Base-by-base conservation (phyloP, 75 land plant genomes). In the Cupressus sempervirens region DNA sequence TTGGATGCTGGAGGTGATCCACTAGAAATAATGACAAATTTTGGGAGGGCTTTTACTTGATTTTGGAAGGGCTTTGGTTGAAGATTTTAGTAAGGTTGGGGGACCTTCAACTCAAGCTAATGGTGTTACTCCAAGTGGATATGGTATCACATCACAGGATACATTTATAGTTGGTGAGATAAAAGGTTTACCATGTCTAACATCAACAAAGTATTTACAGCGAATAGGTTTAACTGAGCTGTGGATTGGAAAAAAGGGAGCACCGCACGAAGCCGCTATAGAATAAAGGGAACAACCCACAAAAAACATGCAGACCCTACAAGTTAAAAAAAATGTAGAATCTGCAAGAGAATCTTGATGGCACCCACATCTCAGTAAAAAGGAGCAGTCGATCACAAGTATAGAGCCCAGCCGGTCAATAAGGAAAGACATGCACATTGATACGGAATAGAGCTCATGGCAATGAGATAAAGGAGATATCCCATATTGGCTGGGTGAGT, bases 101-200 rank as follows among this genome's bases (percentile, higher is more conserved):
- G 90, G 84, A 18, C 48, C 93, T 29, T 52, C 54, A 26, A 43
- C n/a, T 72, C 84, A 89, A 0, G 83, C 62, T 32, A 53, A 82
- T n/a, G 54, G 40, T 68, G 48, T 86, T 75, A 77, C 50, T 81
- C 83, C 83, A 70, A 30, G 20, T 80, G 81, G 82, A 48, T 76
- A 29, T 88, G 82, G 74, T n/a, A 41, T 23, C 76, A 79, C 20
- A 46, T 30, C 79, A 38, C 68, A 36, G 23, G 30, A 86, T 82
- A 16, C 82, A 56, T 83, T 81, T 26, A 74, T 90, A 83, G 87
- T 83, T 86, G 82, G 84, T 88, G 98, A 97, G 41, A 84, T 96
- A 32, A 95, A 91, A 87, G 95, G 98, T 29, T 84, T 94, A 84
- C 93, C 95, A 74, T 94, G 91, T 85, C 98, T 95, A 62, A 96